Conservation (phyloP, 345 rosid species). For the Eucalyptus guilfoylei region DNA sequence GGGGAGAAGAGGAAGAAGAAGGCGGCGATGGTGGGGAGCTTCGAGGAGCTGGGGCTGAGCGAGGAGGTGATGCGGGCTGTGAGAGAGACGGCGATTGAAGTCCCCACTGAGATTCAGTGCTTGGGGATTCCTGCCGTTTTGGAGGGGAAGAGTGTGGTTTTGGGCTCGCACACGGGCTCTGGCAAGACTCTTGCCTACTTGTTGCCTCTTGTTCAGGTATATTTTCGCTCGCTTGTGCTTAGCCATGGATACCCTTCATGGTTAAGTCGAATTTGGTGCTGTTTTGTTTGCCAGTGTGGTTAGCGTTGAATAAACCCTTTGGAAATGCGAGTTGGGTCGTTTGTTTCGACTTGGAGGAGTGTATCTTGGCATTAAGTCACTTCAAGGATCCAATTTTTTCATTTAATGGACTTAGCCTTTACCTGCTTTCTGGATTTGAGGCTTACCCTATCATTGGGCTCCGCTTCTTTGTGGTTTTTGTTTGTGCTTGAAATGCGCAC, state of each 20-base stretch:
- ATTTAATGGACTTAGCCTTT: not conserved
- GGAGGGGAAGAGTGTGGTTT: slow-evolving; percentile 69
- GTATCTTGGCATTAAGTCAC: not conserved
- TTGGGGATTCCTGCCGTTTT: slow-evolving; percentile 76
- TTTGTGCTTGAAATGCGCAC: not conserved
- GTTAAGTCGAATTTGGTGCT: not conserved
- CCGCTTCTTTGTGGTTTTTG: not conserved
- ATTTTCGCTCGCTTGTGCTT: not conserved
- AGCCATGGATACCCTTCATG: not conserved
- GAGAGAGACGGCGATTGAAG: slow-evolving; percentile 62
- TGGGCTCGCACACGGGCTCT: slow-evolving; percentile 96
- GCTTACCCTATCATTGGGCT: not conserved
- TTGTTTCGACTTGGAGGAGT: not conserved
- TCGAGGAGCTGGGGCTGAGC: slow-evolving; percentile 67
- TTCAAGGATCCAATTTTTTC: not conserved
- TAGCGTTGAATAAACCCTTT: not conserved
- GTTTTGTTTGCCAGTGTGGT: not conserved
- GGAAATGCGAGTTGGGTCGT: not conserved
- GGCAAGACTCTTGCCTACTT: slow-evolving; percentile 89
- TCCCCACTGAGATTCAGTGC: slow-evolving; percentile 93
- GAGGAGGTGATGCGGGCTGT: slow-evolving; percentile 84
- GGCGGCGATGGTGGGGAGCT: slow-evolving; percentile 32
- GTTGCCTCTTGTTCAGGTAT: slow-evolving; percentile 89
- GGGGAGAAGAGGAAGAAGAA: slow-evolving; percentile 31
- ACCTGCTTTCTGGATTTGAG: not conserved